Evolutionary conservation across 163 green algal genomes (phyloP), one percentile per base, ranked within the genome.

Genomic region (Chlamydomonas reinhardtii): DNA sequence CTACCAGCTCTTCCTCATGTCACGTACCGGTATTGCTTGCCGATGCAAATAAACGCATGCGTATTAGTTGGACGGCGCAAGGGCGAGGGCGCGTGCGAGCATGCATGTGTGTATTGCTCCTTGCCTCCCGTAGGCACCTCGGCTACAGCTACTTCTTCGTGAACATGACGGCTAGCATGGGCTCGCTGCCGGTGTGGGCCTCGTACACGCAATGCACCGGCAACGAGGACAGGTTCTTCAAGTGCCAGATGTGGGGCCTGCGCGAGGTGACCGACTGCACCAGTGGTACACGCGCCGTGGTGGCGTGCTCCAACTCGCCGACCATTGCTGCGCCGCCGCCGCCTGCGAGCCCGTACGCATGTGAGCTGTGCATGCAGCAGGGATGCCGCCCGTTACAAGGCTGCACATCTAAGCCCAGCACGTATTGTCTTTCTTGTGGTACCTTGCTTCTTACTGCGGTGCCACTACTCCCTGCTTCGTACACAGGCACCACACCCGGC

Each of bases 111-210:
- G n/a, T n/a, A n/a, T n/a, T n/a, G n/a, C n/a, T n/a, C n/a, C n/a
- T n/a, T n/a, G n/a, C n/a, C n/a, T n/a, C n/a, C n/a, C 29, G 25
- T 65, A 84, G 76, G 76, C 74, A 65, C 15, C 71, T 84, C 27
- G 76, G 76, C 16, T 75, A 59, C 43, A 43, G 19, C 11, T 84
- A 84, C 43, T 35, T 31, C 15, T 71, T 37, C 5, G 5, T 29
- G 2, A 27, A 31, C 24, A 84, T 4, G 35, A 84, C 76, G 37
- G 32, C 29, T 4, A 15, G 16, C 0, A 74, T 37, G 37, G 39
- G 29, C 27, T 65, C 39, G 3, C 39, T 74, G 29, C 29, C 65
- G 14, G 48, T 84, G 0, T 84, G 76, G 76, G 76, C 39, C 4
- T 66, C 64, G 29, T 35, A 54, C 8, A 35, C 52, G 32, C 65